A percentile compares a stretch with the other conserved stretches of the same genome.
Evolutionary conservation across 331 rosid genomes (phyloP).

Genomic region (Cydonia oblonga): DNA sequence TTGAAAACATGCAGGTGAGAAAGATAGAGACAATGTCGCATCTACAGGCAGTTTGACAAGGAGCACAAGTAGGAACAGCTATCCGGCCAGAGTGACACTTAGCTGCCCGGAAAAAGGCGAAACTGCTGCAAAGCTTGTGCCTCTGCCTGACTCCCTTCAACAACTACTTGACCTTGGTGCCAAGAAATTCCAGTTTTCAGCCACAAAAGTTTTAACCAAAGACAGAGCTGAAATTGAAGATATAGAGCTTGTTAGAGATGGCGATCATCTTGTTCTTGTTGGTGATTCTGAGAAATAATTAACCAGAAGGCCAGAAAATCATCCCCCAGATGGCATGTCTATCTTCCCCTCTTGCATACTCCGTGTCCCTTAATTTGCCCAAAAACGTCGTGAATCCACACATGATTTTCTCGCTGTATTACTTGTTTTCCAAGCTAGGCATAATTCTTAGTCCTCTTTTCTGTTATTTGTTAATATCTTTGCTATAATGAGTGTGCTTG

Average conservation of each 20-base stretch:
- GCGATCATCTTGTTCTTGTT: conserved; percentile 54
- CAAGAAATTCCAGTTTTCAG: conserved; percentile 34
- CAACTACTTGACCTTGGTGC: conserved; percentile 57
- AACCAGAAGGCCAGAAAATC: not conserved
- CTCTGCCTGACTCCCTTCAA: conserved; percentile 41
- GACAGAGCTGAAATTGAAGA: conserved; percentile 77
- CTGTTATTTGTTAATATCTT: too few relatives aligned
- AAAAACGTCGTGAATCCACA: not conserved
- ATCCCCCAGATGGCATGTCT: not conserved
- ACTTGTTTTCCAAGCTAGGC: not conserved
- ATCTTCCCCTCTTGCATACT: not conserved
- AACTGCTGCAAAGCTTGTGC: conserved; percentile 42
- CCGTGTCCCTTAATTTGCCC: not conserved
- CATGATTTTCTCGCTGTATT: not conserved
- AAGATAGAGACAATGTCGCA: not conserved
- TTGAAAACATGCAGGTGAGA: conserved; percentile 30
- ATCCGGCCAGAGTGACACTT: conserved; percentile 36
- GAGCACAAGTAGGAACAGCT: not conserved
- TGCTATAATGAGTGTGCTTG: too few relatives aligned
- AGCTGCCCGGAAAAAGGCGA: conserved; percentile 50
- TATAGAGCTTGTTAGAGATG: conserved; percentile 57
- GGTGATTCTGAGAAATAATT: not conserved
- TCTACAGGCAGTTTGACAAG: not conserved
- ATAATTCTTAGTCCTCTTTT: not conserved
- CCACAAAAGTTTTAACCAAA: conserved; percentile 41